phyloP scores from a whole-genome alignment of 2,329 filamentous ascomycete genomes.

The Pestalotiopsis sp. region DNA sequence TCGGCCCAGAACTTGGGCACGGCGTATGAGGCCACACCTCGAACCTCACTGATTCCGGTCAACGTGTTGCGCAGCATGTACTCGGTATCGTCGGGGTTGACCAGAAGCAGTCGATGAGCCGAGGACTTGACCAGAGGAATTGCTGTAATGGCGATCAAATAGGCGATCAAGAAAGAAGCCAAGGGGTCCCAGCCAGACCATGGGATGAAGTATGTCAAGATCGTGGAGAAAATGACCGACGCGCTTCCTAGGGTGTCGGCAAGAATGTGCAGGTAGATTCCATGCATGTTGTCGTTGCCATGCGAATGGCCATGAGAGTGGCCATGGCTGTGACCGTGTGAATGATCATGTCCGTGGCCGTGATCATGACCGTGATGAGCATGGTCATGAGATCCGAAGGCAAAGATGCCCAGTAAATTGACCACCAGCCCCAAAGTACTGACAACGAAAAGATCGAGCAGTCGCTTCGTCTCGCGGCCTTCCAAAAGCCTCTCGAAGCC shows the following conservation, averaged over 20 bases:
- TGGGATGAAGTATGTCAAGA: slow-evolving; percentile 81
- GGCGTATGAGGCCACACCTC: slow-evolving; percentile 83
- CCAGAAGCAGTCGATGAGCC: slow-evolving; percentile 80
- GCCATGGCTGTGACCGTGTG: slow-evolving; percentile 30
- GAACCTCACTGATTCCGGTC: slow-evolving; percentile 77
- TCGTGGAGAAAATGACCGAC: slow-evolving; percentile 89
- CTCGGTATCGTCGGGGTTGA: slow-evolving; percentile 81
- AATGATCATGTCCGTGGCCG: slow-evolving; percentile 34
- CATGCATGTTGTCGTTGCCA: slow-evolving; percentile 96
- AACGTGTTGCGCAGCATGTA: slow-evolving; percentile 86
- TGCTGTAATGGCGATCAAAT: slow-evolving; percentile 90
- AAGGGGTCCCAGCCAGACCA: slow-evolving; percentile 96
- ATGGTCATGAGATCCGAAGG: slow-evolving; percentile 70
- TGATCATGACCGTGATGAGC: slow-evolving; percentile 44
- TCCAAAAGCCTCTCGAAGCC: slow-evolving; percentile 86
- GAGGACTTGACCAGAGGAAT: slow-evolving; percentile 85
- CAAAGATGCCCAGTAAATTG: slow-evolving; percentile 88
- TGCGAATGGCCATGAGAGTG: slow-evolving; percentile 54
- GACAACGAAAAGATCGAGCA: slow-evolving; percentile 86
- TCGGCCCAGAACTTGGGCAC: slow-evolving; percentile 94
- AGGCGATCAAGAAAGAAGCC: slow-evolving; percentile 89
- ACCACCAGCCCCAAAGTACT: slow-evolving; percentile 85
- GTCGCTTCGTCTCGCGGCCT: slow-evolving; percentile 78
- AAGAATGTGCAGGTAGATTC: slow-evolving; percentile 93
- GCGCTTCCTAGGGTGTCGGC: slow-evolving; percentile 94